phyloP scores from a whole-genome alignment of 2,329 filamentous ascomycete species.

The Basipetospora chlamydospora region DNA sequence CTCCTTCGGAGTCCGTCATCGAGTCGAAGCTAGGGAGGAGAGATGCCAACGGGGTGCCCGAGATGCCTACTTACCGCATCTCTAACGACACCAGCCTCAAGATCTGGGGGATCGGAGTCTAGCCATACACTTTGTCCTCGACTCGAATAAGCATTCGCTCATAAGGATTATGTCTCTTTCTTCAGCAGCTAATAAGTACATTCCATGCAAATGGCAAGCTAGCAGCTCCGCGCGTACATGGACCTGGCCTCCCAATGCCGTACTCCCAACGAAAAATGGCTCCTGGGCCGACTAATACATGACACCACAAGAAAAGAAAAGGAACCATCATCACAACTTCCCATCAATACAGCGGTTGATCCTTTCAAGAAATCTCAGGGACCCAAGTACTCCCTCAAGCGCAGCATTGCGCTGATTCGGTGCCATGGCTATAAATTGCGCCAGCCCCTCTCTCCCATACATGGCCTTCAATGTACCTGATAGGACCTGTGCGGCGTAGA shows the following conservation, averaged over 20 bases:
- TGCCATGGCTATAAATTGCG: conserved; percentile 17
- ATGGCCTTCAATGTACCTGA: conserved; percentile 13
- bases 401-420: conserved; percentile 11
- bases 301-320: no score
- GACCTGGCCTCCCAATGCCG: no score
- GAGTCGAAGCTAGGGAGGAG: conserved; percentile 3
- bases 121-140: not conserved
- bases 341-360: not conserved
- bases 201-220: no score
- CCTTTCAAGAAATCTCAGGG: conserved; percentile 2
- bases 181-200: no score
- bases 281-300: no score
- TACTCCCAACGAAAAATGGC: no score
- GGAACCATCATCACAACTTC: no score
- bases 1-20: conserved; percentile 10
- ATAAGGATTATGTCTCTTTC: no score
- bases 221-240: no score
- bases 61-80: conserved; percentile 8
- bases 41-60: conserved; percentile 6
- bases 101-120: conserved; percentile 7
- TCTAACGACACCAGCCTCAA: conserved; percentile 8
- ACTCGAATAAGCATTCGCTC: no score
- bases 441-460: conserved; percentile 15
- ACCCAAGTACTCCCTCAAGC: conserved; percentile 15
- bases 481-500: conserved; percentile 20